phyloP scores from a whole-genome alignment of 2,329 filamentous ascomycete genomes.

The Fusarium foetens region DNA sequence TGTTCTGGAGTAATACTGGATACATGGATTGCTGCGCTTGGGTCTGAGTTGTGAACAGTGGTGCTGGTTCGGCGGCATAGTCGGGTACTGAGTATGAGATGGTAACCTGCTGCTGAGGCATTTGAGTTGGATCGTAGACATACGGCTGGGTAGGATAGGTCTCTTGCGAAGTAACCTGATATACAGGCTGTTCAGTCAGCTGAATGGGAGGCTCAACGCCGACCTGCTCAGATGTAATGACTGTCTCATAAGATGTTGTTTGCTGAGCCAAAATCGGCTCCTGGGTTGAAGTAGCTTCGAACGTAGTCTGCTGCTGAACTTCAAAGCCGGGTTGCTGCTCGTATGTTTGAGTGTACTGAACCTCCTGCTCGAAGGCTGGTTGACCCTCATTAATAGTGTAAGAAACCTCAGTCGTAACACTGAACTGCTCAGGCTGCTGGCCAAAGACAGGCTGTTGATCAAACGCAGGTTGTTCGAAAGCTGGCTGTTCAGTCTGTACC shows the following conservation, averaged over 20 bases:
- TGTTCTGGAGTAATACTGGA: conserved; percentile 10
- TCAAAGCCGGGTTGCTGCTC: conserved; percentile 17
- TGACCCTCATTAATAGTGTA: conserved; percentile 3
- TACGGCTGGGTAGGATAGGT: conserved; percentile 4
- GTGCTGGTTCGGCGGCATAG: background rate
- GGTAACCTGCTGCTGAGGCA: conserved; percentile 10
- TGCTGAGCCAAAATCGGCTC: background rate
- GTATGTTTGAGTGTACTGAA: conserved; percentile 13
- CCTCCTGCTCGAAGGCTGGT: conserved; percentile 1
- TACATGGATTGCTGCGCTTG: background rate
- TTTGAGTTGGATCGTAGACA: conserved; percentile 7
- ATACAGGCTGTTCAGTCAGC: background rate
- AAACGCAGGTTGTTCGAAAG: background rate
- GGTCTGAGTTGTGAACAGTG: background rate
- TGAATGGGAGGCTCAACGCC: background rate
- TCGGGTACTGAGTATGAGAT: conserved; percentile 9
- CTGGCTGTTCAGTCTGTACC: conserved; percentile 2
- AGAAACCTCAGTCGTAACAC: background rate
- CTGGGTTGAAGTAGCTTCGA: background rate
- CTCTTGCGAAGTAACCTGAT: conserved; percentile 1
- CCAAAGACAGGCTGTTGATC: conserved; percentile 3
- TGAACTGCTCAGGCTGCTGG: conserved; percentile 23
- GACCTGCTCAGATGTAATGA: background rate
- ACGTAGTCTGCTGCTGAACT: conserved; percentile 16
- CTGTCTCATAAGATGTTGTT: background rate